A percentile compares a stretch with the other conserved stretches of the same genome.
phyloP scores from a whole-genome alignment of 2,329 filamentous ascomycete genomes.

The Trichoderma koningii region DNA sequence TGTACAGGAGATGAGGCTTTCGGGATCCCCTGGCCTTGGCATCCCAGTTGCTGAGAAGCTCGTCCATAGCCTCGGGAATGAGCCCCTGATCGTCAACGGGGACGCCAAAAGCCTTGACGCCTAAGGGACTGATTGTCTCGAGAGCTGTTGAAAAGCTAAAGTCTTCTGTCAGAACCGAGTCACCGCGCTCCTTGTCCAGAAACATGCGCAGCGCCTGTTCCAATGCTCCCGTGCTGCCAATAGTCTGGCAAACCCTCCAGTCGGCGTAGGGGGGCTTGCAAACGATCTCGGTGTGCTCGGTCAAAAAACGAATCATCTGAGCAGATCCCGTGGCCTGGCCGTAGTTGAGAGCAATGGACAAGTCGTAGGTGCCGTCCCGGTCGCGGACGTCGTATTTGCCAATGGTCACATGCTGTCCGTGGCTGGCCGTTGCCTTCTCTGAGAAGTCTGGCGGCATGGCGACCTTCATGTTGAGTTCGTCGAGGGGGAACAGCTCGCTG shows the following conservation, averaged over 20 bases:
- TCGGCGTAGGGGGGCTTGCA: slow-evolving; percentile 85
- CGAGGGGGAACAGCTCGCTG: slow-evolving; percentile 89
- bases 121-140: slow-evolving; percentile 58
- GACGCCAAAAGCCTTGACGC: slow-evolving; percentile 54
- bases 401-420: slow-evolving; percentile 63
- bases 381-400: slow-evolving; percentile 82
- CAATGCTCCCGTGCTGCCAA: slow-evolving; percentile 83
- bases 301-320: slow-evolving; percentile 86
- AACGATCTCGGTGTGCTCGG: slow-evolving; percentile 92
- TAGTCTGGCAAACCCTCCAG: slow-evolving; percentile 81
- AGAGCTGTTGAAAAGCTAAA: slow-evolving; percentile 82
- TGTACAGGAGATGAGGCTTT: slow-evolving; percentile 60
- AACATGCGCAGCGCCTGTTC: slow-evolving; percentile 86
- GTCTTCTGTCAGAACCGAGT: slow-evolving; percentile 82
- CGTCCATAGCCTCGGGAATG: slow-evolving; percentile 54
- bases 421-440: slow-evolving; percentile 63
- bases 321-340: slow-evolving; percentile 82
- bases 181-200: slow-evolving; percentile 66
- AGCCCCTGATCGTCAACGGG: slow-evolving; percentile 57
- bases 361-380: slow-evolving; percentile 61
- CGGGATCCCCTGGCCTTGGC: slow-evolving; percentile 45
- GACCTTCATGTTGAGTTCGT: slow-evolving; percentile 73
- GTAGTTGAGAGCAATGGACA: slow-evolving; percentile 90
- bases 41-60: slow-evolving; percentile 55
- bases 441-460: slow-evolving; percentile 70